Base-by-base conservation (phyloP, 352 stramenopile genomes). In the Pythium dissimile region DNA sequence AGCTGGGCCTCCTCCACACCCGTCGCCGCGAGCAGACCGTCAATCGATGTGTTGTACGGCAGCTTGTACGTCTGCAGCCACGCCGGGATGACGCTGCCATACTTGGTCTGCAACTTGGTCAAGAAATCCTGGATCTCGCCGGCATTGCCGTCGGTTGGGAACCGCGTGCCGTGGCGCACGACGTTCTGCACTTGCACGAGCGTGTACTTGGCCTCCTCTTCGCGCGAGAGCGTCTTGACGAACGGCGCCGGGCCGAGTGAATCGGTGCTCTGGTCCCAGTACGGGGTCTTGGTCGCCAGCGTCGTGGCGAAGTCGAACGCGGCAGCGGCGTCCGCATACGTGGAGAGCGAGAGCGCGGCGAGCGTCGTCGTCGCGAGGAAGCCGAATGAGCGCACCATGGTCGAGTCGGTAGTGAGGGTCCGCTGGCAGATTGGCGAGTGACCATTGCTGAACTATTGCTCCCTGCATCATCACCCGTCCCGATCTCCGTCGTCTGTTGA, bases 41-140 rank as follows among this genome's bases (percentile, higher is more conserved):
- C 37, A 1, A 88, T 54, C 43, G 61, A 83, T 46, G 71, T 8
- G 24, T 89, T 85, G 69, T 91, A 93, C 7, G 76, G 75, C 39
- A 93, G 52, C 28, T 68, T 70, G 54, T 91, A 93, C 43, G 72
- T 75, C 31, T 51, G 67, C 54, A 91, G 63, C 80, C 83, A 91
- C 18, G n/a, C 16, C 1, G 83, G 83, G 27, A 86, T 51, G 16
- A 49, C 27, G 2, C 55, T 44, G 1, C 51, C 27, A 31, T 81
- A 84, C 15, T 39, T 58, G 9, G 59, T 63, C 28, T 77, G 58
- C 15, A 87, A 45, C 35, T 66, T 82, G 5, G 59, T 27, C 12
- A 91, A 45, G 9, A 90, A 46, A 24, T 45, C 53, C 27, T 77
- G 41, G 37, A 89, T 89, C 13, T 84, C 67, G 20, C 57, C 23